A percentile compares a stretch with the other conserved stretches of the same genome.
Conservation (phyloP, 139 green algal genomes). For the Micromonas commoda region DNA sequence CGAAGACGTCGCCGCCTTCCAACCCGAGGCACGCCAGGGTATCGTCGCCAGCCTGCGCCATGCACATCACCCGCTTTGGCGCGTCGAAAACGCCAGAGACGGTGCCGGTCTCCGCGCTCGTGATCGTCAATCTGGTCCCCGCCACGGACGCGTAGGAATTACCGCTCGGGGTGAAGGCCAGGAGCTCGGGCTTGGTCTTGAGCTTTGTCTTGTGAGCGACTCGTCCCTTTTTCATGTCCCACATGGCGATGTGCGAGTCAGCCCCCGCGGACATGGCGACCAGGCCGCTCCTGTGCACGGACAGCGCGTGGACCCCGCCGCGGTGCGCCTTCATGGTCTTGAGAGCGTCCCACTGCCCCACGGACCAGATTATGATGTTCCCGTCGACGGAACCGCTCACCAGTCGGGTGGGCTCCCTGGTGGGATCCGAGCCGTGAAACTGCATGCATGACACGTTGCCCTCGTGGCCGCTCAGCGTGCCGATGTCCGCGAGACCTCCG, state of each 20-base stretch:
- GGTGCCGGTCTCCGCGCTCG: not conserved
- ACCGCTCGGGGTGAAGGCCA: conserved; percentile 7
- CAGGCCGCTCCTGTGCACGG: not conserved
- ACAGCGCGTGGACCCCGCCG: not conserved
- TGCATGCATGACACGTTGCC: not conserved
- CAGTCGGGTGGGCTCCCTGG: not conserved
- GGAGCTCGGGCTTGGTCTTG: not conserved
- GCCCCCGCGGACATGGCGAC: conserved; percentile 8
- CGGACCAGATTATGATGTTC: not conserved
- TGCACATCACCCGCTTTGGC: not conserved
- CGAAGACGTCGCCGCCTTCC: conserved; percentile 17
- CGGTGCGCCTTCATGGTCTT: conserved; percentile 20
- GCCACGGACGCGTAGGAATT: not conserved
- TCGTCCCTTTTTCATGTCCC: conserved; percentile 18
- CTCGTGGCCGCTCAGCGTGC: not conserved
- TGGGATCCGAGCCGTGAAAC: not conserved
- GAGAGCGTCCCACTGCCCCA: not conserved
- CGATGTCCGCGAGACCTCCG: conserved; percentile 1
- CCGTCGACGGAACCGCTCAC: not conserved
- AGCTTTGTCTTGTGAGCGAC: conserved; percentile 17
- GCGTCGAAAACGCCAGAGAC: not conserved
- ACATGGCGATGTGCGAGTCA: conserved; percentile 12
- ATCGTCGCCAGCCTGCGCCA: not conserved
- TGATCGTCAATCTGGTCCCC: not conserved
- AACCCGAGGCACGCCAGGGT: not conserved